Base-by-base conservation (phyloP, 495 filamentous ascomycete species). In the Hamigera avellanea region DNA sequence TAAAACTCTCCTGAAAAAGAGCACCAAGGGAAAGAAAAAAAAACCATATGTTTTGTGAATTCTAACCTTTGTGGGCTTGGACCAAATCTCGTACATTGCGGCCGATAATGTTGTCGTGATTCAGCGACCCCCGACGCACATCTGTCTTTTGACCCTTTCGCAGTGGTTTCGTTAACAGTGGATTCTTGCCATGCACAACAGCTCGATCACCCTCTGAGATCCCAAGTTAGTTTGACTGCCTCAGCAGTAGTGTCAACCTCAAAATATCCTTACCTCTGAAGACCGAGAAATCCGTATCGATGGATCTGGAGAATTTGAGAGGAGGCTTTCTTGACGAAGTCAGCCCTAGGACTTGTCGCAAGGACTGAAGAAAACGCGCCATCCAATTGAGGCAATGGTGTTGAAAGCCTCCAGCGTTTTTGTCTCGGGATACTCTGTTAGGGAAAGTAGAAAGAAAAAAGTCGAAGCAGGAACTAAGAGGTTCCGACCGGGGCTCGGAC, bases 101-200 rank as follows among this genome's bases (percentile, higher is more conserved):
- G 28, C 79, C 80, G 50, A 88, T 76, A 42, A 87, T 76, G 32
- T 69, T 57, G 36, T 69, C 54, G 45, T 83, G 80, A 0, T 48
- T 19, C 28, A 87, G 49, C 19, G 43, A 33, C 14, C 78, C 81
- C 9, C 55, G 51, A 26, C 67, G 62, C 7, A 64, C 62, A 8
- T 72, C 49, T 13, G 67, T 58, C 40, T 57, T 66, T 15, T 61
- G 57, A 26, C 57, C 63, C 8, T 35, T 45, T 18, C 48, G 60
- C 27, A 83, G 62, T 5, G 67, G 67, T 32, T 62, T 63, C 0
- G 66, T 66, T 31, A 83, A 58, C 19, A 57, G 45, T 2, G 72
- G 67, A 8, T 56, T 62, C 37, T 66, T 68, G 15, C 53, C 58
- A 31, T 69, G 66, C 28, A 83, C 43, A 15, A 81, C 44, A 12